phyloP scores from a whole-genome alignment of 306 rosid genomes.

The Sesbania bispinosa region DNA sequence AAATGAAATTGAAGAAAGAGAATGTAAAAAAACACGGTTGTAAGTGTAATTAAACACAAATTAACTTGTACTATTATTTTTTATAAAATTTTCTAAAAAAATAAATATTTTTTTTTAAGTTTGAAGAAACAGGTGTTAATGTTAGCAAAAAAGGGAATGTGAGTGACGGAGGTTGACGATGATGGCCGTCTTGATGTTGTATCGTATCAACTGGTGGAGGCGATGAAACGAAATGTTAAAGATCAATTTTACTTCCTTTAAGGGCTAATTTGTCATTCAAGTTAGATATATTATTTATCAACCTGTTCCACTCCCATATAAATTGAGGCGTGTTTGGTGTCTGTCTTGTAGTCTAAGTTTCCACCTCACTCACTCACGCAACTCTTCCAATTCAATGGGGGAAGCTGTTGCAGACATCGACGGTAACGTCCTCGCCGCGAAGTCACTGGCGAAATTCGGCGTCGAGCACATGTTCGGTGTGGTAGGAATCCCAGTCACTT shows the following conservation, averaged over 20 bases:
- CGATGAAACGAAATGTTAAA: neutral
- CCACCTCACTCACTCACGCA: neutral
- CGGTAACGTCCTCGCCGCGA: conserved; percentile 69
- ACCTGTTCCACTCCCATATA: neutral
- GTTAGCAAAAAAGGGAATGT: too few relatives aligned
- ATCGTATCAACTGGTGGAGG: too few relatives aligned
- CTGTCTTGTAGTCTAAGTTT: neutral
- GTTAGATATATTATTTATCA: neutral
- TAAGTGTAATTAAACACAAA: too few relatives aligned
- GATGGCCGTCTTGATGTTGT: too few relatives aligned
- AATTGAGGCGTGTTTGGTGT: neutral
- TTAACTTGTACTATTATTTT: too few relatives aligned
- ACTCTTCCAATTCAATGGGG: conserved; percentile 15
- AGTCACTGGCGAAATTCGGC: conserved; percentile 58
- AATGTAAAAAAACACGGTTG: too few relatives aligned
- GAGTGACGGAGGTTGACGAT: too few relatives aligned
- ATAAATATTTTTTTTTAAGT: too few relatives aligned
- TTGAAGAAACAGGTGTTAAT: too few relatives aligned
- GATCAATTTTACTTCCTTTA: neutral
- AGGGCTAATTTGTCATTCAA: neutral
- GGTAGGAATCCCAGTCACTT: conserved; percentile 90
- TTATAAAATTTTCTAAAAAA: too few relatives aligned
- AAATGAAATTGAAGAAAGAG: too few relatives aligned
- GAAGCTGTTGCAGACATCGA: conserved; percentile 33
- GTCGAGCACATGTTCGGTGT: conserved; percentile 91